Base-by-base conservation (phyloP, 345 rosid genomes). In the Psidium friedrichsthalianum region DNA sequence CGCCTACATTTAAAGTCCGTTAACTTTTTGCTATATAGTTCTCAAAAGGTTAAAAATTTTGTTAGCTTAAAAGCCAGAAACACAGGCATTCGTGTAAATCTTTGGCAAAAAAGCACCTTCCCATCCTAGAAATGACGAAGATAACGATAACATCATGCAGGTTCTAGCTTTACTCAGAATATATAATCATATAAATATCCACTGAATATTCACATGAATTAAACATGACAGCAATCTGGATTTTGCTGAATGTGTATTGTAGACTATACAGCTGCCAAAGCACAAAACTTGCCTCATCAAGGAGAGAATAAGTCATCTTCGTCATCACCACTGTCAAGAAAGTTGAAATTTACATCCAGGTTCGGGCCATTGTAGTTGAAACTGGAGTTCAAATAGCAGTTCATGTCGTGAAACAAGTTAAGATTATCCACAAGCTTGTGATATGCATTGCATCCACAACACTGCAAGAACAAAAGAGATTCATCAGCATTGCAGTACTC, bases 351-450 rank as follows among this genome's bases (percentile, higher is more conserved):
- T 6, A 86, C 88, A 83, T 93, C 94, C 98, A 94, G 88, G 51
- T 91, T 91, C 5, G 88, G 87, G 42, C 92, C 94, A 32, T 87
- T 89, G 83, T 92, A 92, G 59, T 93, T 92, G 90, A 93, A 95
- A 86, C 90, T 91, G 6, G 99, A 92, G 84, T 47, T 91, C 86
- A 94, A 94, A 57, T 94, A 94, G 89, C 94, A 96, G 88, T 96
- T 96, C 91, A 96, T 94, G 87, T 95, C 98, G 58, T 93, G 95
- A 90, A 96, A 96, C 93, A 96, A 91, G 90, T 96, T 94, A 87
- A 96, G 89, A 91, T 96, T 94, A 87, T 96, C 99, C 90, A 95
- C 99, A 36, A 95, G 94, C 91, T 95, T 96, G 89, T 96, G 99
- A 76, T 94, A 96, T 87, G 95, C 92, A 88, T 95, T 92, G 90